Percentiles rank a stretch among this genome's conserved stretches.
phyloP scores from a whole-genome alignment of 306 rosid genomes.

The Castanea mollissima region DNA sequence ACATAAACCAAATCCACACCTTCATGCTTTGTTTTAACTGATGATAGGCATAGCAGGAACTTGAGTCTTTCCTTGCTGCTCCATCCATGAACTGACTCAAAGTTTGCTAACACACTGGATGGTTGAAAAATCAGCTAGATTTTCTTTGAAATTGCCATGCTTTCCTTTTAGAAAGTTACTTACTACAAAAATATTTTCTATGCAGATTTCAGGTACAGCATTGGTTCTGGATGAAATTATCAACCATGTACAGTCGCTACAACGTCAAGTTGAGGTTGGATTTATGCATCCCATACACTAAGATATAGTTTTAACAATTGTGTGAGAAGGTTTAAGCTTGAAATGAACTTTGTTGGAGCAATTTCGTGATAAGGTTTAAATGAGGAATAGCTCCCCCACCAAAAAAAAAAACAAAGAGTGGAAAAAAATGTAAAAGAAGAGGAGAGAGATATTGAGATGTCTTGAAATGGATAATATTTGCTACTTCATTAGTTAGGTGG shows the following conservation, averaged over 20 bases:
- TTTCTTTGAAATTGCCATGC: background rate
- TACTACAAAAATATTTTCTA: conserved; percentile 22
- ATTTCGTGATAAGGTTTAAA: background rate
- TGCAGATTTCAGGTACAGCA: conserved; percentile 92
- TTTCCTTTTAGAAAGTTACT: conserved; percentile 5
- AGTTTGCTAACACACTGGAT: no score
- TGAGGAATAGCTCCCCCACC: no score
- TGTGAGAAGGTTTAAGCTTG: conserved; percentile 25
- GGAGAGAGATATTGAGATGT: background rate
- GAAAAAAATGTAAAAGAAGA: no score
- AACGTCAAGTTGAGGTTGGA: conserved; percentile 95
- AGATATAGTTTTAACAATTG: conserved; percentile 28
- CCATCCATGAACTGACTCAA: no score
- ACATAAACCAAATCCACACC: conserved; percentile 22
- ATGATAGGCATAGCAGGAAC: no score
- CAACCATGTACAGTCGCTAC: conserved; percentile 92
- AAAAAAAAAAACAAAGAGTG: no score
- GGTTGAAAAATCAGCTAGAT: no score
- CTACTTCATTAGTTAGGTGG: background rate
- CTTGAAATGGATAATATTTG: background rate
- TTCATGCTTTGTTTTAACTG: background rate
- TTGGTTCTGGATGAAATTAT: conserved; percentile 93
- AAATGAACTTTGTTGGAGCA: conserved; percentile 3
- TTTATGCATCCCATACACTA: conserved; percentile 27
- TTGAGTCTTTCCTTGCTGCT: no score